Conservation (phyloP, 192 early-diverging fungal genomes). For the Rhizophagus sp. region DNA sequence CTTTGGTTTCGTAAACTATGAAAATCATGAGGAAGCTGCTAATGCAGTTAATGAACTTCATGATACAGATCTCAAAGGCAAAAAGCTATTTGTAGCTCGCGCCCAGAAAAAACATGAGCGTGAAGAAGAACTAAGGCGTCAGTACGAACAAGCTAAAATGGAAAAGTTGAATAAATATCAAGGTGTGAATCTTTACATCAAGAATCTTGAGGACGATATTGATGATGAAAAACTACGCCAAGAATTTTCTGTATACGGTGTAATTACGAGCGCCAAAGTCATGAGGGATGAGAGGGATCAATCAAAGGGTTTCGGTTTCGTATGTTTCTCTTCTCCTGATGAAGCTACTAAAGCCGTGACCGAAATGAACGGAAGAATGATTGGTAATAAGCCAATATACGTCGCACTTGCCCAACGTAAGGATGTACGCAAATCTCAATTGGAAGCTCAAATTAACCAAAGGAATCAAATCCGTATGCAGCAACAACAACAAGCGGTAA, state of each 20-base stretch:
- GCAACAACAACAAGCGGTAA: slow-evolving; percentile 53
- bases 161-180: slow-evolving; percentile 99
- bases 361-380: slow-evolving; percentile 98
- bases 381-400: slow-evolving; percentile 95
- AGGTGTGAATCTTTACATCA: slow-evolving; percentile 98
- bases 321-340: slow-evolving; percentile 98
- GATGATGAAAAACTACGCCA: slow-evolving; percentile 96
- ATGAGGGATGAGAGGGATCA: slow-evolving; percentile 91
- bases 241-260: slow-evolving; percentile 94
- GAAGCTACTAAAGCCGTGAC: slow-evolving; percentile 98
- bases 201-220: slow-evolving; percentile 96
- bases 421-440: slow-evolving; percentile 93
- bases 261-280: slow-evolving; percentile 96
- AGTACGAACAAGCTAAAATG: slow-evolving; percentile 93
- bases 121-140: slow-evolving; percentile 91
- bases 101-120: slow-evolving; percentile 99
- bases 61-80: slow-evolving; percentile 88
- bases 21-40: slow-evolving; percentile 85
- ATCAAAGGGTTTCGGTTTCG: slow-evolving; percentile 97
- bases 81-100: slow-evolving; percentile 92
- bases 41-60: slow-evolving; percentile 90
- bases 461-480: slow-evolving; percentile 77
- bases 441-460: slow-evolving; percentile 94
- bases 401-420: slow-evolving; percentile 98
- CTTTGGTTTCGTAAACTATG: slow-evolving; percentile 98